Evolutionary conservation across 2,329 filamentous ascomycete species (phyloP), one percentile per base, ranked within the genome.

Genomic region (Dothistroma pini): DNA sequence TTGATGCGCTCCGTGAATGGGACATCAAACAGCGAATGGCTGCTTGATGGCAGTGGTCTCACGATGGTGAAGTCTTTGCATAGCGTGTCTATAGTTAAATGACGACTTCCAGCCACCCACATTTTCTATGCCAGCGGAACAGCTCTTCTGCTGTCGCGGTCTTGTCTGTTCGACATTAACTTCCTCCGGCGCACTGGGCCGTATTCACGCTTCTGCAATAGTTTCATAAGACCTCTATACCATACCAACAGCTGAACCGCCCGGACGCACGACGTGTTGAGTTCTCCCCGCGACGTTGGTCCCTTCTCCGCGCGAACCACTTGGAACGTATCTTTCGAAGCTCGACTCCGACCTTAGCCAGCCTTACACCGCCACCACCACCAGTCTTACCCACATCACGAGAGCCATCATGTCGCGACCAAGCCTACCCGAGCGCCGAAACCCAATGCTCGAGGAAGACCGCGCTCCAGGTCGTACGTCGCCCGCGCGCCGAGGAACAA

Each of bases 391-490:
- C 19, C 10, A 25, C 35, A 1, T 22, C 55, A 38, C 54, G 52
- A 54, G 50, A 57, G 58, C 38, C 59, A 57, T 51, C 25, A 70
- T 69, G 67, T 61, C 63, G 35, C 62, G 64, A 57, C 69, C 70
- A 35, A 47, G 73, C 53, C 79, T 91, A 65, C 88, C 88, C 35
- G 76, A 78, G 69, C 80, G 80, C 76, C 81, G 82, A 72, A 91
- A 91, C 74, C 86, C 84, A 66, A 80, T 89, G 64, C 83, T 91
- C 75, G 80, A 75, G 58, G 75, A 83, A 29, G 84, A 86, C 62
- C 81, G 85, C 67, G 80, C 87, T 58, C 88, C 88, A 57, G 71
- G 79, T 56, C 84, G 88, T 91, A 88, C 69, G 81, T 80, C 58
- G 56, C 64, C 60, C 56, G 35, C 29, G 54, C 32, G 32, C 44